phyloP scores from a whole-genome alignment of 148 eudicot species.

The Camellia japonica region DNA sequence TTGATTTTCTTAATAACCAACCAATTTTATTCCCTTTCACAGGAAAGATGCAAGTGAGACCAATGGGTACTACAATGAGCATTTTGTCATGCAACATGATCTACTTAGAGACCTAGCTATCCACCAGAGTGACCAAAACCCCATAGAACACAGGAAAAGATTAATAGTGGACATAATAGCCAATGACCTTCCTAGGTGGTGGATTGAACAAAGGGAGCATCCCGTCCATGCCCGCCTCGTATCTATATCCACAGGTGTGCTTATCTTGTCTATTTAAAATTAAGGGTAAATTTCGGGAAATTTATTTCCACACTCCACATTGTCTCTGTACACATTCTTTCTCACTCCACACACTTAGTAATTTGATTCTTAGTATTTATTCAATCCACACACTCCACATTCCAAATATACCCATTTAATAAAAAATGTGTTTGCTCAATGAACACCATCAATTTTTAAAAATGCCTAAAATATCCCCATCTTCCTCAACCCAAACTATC shows the following conservation, averaged over 20 bases:
- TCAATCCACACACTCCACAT: too few relatives aligned
- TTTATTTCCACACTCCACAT: too few relatives aligned
- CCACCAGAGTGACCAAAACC: constrained; percentile 12
- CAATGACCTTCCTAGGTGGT: constrained; percentile 21
- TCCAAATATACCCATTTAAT: too few relatives aligned
- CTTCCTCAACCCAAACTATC: too few relatives aligned
- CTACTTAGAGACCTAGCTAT: constrained; percentile 31
- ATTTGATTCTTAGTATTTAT: too few relatives aligned
- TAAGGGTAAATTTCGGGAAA: too few relatives aligned
- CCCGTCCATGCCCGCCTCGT: constrained; percentile 19
- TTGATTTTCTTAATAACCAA: not conserved
- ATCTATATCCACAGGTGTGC: constrained; percentile 33
- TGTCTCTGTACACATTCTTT: too few relatives aligned
- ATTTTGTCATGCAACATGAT: constrained; percentile 33
- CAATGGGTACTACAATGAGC: constrained; percentile 22
- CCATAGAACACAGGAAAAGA: constrained; percentile 18
- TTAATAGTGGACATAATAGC: constrained; percentile 22
- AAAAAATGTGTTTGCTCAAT: too few relatives aligned
- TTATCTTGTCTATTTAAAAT: not conserved
- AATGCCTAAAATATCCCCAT: too few relatives aligned
- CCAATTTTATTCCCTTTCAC: constrained; percentile 1
- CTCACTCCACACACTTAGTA: too few relatives aligned
- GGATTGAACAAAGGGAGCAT: constrained; percentile 15
- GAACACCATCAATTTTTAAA: too few relatives aligned
- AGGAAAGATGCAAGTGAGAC: constrained; percentile 18